Evolutionary conservation across 2,329 filamentous ascomycete species (phyloP).

Genomic region (Sporothrix brunneoviolacea): DNA sequence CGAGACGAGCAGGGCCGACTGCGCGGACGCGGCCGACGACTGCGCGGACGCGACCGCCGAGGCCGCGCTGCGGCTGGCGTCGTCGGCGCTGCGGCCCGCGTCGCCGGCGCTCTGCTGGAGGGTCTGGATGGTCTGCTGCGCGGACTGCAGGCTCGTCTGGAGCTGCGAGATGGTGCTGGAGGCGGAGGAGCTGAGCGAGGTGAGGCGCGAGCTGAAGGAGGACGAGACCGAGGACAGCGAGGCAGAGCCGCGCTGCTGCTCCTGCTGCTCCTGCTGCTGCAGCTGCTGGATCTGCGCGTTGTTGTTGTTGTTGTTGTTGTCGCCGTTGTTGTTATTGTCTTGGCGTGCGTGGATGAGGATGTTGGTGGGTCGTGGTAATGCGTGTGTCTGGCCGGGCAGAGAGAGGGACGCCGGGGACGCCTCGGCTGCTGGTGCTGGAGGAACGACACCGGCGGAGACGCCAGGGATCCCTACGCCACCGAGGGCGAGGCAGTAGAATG

Average conservation of each 20-base stretch:
- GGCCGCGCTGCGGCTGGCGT: neutral
- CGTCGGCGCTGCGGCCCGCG: conserved; percentile 1
- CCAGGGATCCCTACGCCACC: neutral
- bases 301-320: neutral
- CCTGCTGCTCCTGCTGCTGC: conserved; percentile 1
- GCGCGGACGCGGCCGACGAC: conserved; percentile 5
- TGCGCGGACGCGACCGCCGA: neutral
- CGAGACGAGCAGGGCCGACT: neutral
- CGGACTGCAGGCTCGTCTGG: conserved; percentile 10
- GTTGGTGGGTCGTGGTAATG: neutral
- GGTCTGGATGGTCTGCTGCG: conserved; percentile 4
- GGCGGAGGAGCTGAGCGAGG: conserved; percentile 9
- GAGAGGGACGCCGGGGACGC: neutral
- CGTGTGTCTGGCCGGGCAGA: neutral
- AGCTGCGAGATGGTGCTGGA: conserved; percentile 7
- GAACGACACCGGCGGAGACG: neutral
- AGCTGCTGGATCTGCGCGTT: neutral
- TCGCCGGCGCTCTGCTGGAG: conserved; percentile 6
- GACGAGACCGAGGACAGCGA: conserved; percentile 8
- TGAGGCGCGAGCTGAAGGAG: conserved; percentile 11
- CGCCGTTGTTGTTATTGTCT: neutral
- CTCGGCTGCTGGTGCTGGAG: neutral
- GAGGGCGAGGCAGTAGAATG: neutral
- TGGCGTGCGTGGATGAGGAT: neutral
- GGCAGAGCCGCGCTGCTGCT: neutral